Evolutionary conservation across 164 flowering plant genomes (phyloP).

Genomic region (Magnolia kwangsiensis): DNA sequence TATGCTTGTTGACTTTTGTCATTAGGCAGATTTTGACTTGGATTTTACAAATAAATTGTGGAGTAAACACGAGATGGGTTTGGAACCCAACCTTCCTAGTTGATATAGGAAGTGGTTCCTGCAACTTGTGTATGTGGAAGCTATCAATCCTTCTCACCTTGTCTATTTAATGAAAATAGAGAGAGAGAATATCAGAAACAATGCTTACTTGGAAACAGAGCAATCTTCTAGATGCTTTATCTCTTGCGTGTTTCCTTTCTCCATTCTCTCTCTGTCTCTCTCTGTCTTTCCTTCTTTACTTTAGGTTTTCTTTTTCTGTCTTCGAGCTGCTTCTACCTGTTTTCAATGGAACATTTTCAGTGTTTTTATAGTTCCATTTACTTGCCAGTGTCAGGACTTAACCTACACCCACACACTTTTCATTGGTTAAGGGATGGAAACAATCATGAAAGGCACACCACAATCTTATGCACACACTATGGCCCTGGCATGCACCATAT

Average conservation of each 20-base stretch:
- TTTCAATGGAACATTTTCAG: no score
- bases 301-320: background rate
- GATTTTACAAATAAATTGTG: background rate
- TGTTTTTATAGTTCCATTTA: no score
- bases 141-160: background rate
- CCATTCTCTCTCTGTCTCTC: background rate
- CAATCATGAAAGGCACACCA: no score
- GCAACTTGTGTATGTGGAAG: background rate
- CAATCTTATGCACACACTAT: no score
- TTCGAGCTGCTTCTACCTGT: background rate
- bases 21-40: background rate
- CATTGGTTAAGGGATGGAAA: no score
- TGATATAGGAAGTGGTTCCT: background rate
- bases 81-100: background rate
- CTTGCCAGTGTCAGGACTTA: no score
- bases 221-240: constrained; percentile 69
- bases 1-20: background rate
- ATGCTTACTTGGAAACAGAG: constrained; percentile 68
- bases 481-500: no score
- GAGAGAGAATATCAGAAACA: background rate
- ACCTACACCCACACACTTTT: no score
- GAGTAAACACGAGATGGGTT: no score
- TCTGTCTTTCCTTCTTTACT: background rate
- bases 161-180: background rate
- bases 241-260: background rate